Conservation (phyloP, 495 filamentous ascomycete genomes). For the Hamigera avellanea region DNA sequence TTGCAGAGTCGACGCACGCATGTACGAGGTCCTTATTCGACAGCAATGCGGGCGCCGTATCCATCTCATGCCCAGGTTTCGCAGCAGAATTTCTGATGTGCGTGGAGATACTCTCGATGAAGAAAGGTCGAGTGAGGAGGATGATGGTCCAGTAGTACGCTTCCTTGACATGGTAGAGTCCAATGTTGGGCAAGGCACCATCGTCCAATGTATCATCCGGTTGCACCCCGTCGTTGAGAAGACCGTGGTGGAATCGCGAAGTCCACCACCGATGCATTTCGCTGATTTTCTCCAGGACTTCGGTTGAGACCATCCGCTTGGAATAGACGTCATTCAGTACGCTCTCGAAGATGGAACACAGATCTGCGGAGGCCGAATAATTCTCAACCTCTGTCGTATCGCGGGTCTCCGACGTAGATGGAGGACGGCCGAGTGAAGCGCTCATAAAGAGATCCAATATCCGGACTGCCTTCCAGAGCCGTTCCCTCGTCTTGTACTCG, state of each 20-base stretch:
- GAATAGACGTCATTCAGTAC: neutral
- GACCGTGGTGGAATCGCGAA: neutral
- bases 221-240: neutral
- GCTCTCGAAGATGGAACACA: neutral
- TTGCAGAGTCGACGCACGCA: slow-evolving; percentile 7
- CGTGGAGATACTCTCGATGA: slow-evolving; percentile 3
- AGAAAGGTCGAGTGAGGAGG: slow-evolving; percentile 25
- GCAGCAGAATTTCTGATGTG: neutral
- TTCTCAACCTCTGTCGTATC: slow-evolving; percentile 19
- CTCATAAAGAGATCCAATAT: slow-evolving; percentile 35
- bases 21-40: neutral
- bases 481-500: slow-evolving; percentile 13
- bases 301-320: no score
- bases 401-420: slow-evolving; percentile 31
- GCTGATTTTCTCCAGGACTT: no score
- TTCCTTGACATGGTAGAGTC: slow-evolving; percentile 6
- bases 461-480: slow-evolving; percentile 34
- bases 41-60: neutral
- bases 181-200: slow-evolving; percentile 1
- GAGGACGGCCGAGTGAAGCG: slow-evolving; percentile 36
- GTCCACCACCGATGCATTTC: neutral
- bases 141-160: slow-evolving; percentile 12
- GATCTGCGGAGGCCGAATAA: neutral
- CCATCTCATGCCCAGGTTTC: neutral
- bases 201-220: neutral